Base-by-base conservation (phyloP, 352 stramenopile genomes). In the Phytophthora crassamura region DNA sequence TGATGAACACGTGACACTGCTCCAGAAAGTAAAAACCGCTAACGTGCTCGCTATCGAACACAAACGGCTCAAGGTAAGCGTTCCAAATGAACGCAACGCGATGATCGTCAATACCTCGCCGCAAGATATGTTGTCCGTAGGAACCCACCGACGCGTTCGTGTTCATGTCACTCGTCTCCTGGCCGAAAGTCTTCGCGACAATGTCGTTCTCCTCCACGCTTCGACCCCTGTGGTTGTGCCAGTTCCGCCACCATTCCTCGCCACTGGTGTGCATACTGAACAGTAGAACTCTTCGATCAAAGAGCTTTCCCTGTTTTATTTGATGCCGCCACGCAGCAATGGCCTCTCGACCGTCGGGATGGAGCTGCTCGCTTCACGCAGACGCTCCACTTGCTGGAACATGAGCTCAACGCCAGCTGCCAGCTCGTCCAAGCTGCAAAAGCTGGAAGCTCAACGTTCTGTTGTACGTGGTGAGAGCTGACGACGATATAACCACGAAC, bases 21-120 rank as follows among this genome's bases (percentile, higher is more conserved):
- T 90, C 77, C 1, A 69, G 53, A 42, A 87, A 87, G 40, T 68
- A 73, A 35, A 80, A 59, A 4, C 74, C 78, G 3, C 60, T 52
- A 8, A 86, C 54, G 1, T 45, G 76, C 55, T 83, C 64, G 22
- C 70, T 60, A 5, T 67, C 58, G 63, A 88, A 85, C 49, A 77
- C 71, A 18, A 82, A 59, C 7, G 81, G 78, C 16, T 88, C 65
- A 45, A 85, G 66, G 51, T 74, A 75, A 4, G 78, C 63, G 12
- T 63, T 75, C 78, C 78, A 88, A 7, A 86, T 68, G 46, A 88
- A 78, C 47, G 86, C 59, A 10, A 83, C 53, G 43, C 78, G 78
- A 33, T 80, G 72, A 8, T 75, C 48, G 36, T 85, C 77, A 7
- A 84, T 59, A 61, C 69, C 76, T 25, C 81, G 77, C 2, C 75